Percentiles rank a stretch among this genome's conserved stretches.
Conservation (phyloP, 306 rosid genomes). For the Quercus rubra region DNA sequence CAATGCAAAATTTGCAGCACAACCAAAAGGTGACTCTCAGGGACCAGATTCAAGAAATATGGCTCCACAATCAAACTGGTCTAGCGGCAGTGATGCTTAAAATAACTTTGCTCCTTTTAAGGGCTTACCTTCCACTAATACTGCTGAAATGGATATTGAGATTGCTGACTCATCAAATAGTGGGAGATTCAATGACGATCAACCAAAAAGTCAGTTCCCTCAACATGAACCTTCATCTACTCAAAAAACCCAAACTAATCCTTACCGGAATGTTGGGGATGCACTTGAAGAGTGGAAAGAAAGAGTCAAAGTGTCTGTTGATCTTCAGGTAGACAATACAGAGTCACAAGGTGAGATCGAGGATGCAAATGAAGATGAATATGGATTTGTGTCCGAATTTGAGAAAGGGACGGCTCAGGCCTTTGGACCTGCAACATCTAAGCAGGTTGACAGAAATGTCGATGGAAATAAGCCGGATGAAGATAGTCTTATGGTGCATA, state of each 20-base stretch:
- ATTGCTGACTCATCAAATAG: constrained; percentile 53
- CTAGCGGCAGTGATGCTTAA: constrained; percentile 32
- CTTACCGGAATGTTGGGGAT: constrained; percentile 68
- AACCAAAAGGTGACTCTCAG: constrained; percentile 45
- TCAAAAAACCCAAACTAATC: constrained; percentile 64
- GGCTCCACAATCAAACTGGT: constrained; percentile 45
- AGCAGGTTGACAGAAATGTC: constrained; percentile 62
- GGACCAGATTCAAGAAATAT: constrained; percentile 36
- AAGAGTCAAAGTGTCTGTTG: constrained; percentile 60
- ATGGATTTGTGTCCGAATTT: constrained; percentile 70
- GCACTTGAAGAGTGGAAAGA: constrained; percentile 72
- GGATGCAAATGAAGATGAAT: constrained; percentile 72
- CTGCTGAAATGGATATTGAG: constrained; percentile 53
- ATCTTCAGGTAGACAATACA: constrained; percentile 42
- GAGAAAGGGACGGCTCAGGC: constrained; percentile 85
- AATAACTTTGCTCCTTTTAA: constrained; percentile 52
- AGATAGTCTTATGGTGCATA: constrained; percentile 31
- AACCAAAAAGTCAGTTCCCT: constrained; percentile 34
- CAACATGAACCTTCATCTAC: constrained; percentile 36
- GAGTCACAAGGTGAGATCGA: constrained; percentile 47
- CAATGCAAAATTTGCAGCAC: constrained; percentile 42
- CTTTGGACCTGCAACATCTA: constrained; percentile 78
- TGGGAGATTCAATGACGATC: constrained; percentile 51
- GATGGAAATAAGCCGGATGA: constrained; percentile 31
- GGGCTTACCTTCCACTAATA: constrained; percentile 55